Conservation (phyloP, 1,284 basidiomycete genomes). For the Cutaneotrichosporon sp. region DNA sequence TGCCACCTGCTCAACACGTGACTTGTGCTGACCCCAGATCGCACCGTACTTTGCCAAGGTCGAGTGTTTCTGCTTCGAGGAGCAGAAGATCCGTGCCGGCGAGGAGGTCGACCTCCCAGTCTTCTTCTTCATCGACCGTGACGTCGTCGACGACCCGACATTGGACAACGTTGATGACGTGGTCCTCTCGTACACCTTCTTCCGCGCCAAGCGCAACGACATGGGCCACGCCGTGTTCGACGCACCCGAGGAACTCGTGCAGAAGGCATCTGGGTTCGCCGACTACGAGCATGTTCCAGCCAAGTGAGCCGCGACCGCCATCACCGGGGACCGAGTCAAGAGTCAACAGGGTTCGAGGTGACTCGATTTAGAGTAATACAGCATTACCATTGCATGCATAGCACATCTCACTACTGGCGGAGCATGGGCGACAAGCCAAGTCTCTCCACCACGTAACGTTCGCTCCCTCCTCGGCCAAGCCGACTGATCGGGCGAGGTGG, state of each 20-base stretch:
- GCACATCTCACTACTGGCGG: conserved; percentile 9
- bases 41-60: conserved; percentile 99
- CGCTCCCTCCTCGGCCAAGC: no score
- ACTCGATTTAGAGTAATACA: conserved; percentile 2
- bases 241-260: conserved; percentile 71
- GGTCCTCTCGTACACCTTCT: conserved; percentile 96
- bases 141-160: conserved; percentile 86
- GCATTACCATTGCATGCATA: conserved; percentile 11
- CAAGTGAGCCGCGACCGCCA: background rate
- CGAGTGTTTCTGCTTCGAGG: conserved; percentile 99
- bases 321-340: background rate
- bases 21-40: conserved; percentile 59
- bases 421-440: background rate
- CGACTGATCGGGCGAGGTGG: no score
- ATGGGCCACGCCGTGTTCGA: conserved; percentile 82
- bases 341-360: background rate
- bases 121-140: conserved; percentile 97
- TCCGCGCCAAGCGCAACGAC: conserved; percentile 75
- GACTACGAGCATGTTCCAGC: conserved; percentile 42
- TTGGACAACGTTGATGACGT: conserved; percentile 86
- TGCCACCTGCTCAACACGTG: no score
- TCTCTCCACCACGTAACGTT: background rate
- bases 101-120: conserved; percentile 99
- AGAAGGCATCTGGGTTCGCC: conserved; percentile 69
- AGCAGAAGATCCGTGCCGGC: conserved; percentile 89